Percentiles rank a stretch among this genome's conserved stretches.
Conservation (phyloP, 768 basidiomycete genomes). For the Lactarius indigo region DNA sequence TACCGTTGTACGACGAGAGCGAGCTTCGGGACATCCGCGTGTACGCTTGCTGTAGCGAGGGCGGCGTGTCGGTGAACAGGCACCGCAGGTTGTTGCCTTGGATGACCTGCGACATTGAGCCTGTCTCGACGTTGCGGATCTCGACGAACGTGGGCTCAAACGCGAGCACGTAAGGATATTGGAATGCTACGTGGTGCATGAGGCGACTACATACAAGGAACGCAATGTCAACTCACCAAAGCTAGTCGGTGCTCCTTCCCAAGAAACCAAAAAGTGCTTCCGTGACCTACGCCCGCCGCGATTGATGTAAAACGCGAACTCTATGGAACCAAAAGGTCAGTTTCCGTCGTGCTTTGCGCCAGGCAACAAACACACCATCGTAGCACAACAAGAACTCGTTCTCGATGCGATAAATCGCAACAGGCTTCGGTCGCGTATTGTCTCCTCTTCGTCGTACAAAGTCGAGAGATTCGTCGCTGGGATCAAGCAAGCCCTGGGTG, state of each 20-base stretch:
- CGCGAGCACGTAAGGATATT: conserved; percentile 94
- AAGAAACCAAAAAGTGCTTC: conserved; percentile 90
- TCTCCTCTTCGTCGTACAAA: conserved; percentile 85
- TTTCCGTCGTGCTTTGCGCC: not conserved
- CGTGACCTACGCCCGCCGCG: conserved; percentile 90
- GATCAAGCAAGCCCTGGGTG: conserved; percentile 94
- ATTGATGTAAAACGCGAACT: conserved; percentile 99
- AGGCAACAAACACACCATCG: conserved; percentile 62
- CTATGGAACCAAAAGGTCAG: conserved; percentile 39
- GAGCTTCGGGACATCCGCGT: conserved; percentile 30
- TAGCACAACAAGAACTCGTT: conserved; percentile 97
- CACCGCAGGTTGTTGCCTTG: conserved; percentile 87
- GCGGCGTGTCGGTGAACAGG: conserved; percentile 91
- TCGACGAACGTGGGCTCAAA: conserved; percentile 97
- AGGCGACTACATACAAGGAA: not conserved
- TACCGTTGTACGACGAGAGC: conserved; percentile 17
- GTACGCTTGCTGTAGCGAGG: conserved; percentile 68
- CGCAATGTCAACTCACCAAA: conserved; percentile 67
- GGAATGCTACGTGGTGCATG: conserved; percentile 61
- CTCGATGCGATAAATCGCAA: conserved; percentile 95
- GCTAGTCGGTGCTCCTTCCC: conserved; percentile 92
- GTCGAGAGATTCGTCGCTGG: conserved; percentile 84
- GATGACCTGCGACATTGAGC: conserved; percentile 89
- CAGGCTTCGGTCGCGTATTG: conserved; percentile 82
- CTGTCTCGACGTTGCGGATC: conserved; percentile 92